Evolutionary conservation across 2,329 filamentous ascomycete species (phyloP), one percentile per base, ranked within the genome.

Genomic region (Ilyonectria mors-panacis): DNA sequence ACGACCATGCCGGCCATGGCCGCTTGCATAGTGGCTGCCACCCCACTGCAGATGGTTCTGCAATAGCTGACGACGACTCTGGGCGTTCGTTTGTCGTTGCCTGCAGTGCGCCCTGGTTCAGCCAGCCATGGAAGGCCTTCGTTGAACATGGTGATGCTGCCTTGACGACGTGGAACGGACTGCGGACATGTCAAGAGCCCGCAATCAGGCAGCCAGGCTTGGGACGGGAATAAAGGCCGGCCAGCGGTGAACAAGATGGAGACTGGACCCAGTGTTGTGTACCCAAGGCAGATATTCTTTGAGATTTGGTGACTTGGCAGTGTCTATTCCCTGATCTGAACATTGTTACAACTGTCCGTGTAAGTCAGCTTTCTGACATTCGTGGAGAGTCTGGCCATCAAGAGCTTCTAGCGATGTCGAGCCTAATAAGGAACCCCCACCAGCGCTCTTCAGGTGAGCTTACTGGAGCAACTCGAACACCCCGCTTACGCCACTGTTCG

Each of bases 41-140:
- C 15, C 50, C 28, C 8, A 19, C 50, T 53, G 50, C 28, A 33
- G 48, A 39, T n/a, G 8, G 35, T 28, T 51, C 23, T 53, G 57
- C 47, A 53, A 30, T n/a, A 9, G 50, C 55, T 62, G 59, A 62
- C 50, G 50, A 62, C 59, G 59, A 56, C 59, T 48, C 28, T 55
- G 28, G 30, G 37, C 26, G 39, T 55, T 48, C 15, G 30, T n/a
- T 39, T 15, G 59, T 12, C 28, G 37, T 9, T 35, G 21, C 21
- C 44, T 51, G 45, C 33, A 19, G 50, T n/a, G 19, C 26, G n/a
- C 42, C 23, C 19, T 50, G 7, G 4, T 21, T 12, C n/a, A 19
- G 48, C n/a, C 17, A 33, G 26, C 48, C 39, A 42, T 42, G 6
- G 15, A n/a, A 42, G 39, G 6, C 6, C 33, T 33, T 33, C 4